Evolutionary conservation across 2,329 filamentous ascomycete genomes (phyloP).

Genomic region (Arthrinium puccinioides): DNA sequence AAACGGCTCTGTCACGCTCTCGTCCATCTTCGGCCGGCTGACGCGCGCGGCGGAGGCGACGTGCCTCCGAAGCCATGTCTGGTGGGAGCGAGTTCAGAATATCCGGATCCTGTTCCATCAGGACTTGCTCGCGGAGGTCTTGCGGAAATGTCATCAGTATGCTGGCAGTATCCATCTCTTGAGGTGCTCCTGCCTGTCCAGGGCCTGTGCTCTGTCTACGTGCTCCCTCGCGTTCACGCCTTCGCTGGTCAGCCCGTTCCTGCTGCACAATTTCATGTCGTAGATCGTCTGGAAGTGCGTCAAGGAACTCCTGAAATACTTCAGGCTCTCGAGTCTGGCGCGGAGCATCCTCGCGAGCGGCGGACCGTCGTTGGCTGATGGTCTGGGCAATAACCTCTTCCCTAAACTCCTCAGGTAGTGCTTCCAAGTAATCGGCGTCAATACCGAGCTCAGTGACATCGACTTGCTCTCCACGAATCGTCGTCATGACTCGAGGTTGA

Average conservation of each 20-base stretch:
- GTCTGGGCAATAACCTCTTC: constrained; percentile 95
- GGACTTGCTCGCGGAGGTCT: constrained; percentile 73
- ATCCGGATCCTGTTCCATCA: constrained; percentile 88
- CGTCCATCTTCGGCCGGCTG: constrained; percentile 19
- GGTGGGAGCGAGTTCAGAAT: constrained; percentile 77
- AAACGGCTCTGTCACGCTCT: constrained; percentile 42
- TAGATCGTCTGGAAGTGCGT: constrained; percentile 85
- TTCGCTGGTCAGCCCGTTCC: constrained; percentile 81
- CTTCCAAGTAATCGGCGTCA: constrained; percentile 87
- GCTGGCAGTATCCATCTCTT: constrained; percentile 85
- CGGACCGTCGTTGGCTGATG: constrained; percentile 72
- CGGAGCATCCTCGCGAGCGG: constrained; percentile 61
- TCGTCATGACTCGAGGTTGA: constrained; percentile 66
- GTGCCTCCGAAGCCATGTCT: constrained; percentile 79
- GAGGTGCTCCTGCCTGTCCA: constrained; percentile 37
- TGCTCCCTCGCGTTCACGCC: constrained; percentile 75
- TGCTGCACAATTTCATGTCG: constrained; percentile 86
- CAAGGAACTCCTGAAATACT: constrained; percentile 88
- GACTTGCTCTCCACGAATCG: constrained; percentile 76
- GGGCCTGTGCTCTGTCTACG: constrained; percentile 57
- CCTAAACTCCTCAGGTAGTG: constrained; percentile 92
- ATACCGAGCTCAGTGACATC: constrained; percentile 95
- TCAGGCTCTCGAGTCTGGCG: constrained; percentile 52
- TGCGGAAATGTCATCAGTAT: constrained; percentile 89
- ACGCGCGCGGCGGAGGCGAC: constrained; percentile 47